These are phyloP conservation scores for Candida corydali DNA, from an alignment of 805 yeast genomes.

Conservation along the genomic window DNA sequence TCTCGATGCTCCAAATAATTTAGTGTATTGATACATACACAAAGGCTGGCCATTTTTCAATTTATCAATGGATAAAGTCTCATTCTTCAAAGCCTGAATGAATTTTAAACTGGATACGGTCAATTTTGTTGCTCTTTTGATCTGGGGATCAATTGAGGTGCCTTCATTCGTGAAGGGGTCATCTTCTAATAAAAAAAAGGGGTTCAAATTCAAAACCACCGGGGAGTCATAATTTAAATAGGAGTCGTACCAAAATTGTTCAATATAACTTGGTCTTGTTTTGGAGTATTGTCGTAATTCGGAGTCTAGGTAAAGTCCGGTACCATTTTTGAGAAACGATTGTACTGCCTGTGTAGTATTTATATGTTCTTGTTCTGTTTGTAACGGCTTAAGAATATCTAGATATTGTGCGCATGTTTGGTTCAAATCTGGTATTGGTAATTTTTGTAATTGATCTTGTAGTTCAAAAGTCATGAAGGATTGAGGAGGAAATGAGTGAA, in stretches of 20 bases:
- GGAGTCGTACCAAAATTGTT: slow-evolving; percentile 92
- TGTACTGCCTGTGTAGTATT: slow-evolving; percentile 57
- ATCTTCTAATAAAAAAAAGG: slow-evolving; percentile 85
- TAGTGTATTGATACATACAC: slow-evolving; percentile 89
- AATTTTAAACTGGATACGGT: slow-evolving; percentile 76
- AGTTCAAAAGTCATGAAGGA: slow-evolving; percentile 45
- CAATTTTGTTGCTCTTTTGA: slow-evolving; percentile 76
- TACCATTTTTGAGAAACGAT: slow-evolving; percentile 47
- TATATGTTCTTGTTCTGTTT: slow-evolving; percentile 66
- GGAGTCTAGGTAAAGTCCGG: slow-evolving; percentile 56
- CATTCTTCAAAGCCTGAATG: slow-evolving; percentile 71
- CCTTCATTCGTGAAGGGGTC: slow-evolving; percentile 73
- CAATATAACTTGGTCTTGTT: slow-evolving; percentile 74
- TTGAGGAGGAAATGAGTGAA: not conserved
- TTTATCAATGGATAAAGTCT: slow-evolving; percentile 68
- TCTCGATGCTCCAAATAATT: slow-evolving; percentile 82
- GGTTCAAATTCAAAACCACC: slow-evolving; percentile 87
- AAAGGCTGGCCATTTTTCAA: slow-evolving; percentile 59
- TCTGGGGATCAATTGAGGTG: slow-evolving; percentile 48
- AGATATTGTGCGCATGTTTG: slow-evolving; percentile 67
- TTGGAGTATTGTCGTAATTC: slow-evolving; percentile 60
- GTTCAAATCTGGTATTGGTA: slow-evolving; percentile 76
- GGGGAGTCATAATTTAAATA: slow-evolving; percentile 84
- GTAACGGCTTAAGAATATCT: slow-evolving; percentile 71
- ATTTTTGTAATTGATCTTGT: slow-evolving; percentile 56